phyloP scores from a whole-genome alignment of 768 basidiomycete genomes.

The Russula sp. region DNA sequence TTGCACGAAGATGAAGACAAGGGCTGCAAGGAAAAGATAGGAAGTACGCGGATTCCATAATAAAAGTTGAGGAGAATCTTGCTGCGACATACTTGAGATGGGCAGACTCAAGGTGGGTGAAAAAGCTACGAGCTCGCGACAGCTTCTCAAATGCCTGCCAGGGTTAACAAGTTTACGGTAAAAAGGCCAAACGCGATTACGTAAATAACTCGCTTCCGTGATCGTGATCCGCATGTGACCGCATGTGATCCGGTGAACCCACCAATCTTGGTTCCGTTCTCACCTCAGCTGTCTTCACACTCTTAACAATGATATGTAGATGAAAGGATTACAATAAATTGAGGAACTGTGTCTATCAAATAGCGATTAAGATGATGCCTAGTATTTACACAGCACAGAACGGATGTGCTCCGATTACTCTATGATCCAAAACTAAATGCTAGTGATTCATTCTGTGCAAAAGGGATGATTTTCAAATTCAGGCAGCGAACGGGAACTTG shows the following conservation, averaged over 20 bases:
- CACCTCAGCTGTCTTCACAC: no score
- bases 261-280: no score
- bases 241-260: no score
- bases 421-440: neutral
- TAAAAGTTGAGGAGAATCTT: neutral
- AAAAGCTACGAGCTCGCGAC: neutral
- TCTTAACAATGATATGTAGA: neutral
- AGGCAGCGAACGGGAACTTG: slow-evolving; percentile 11
- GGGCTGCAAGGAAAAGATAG: slow-evolving; percentile 27
- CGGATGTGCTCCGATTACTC: neutral
- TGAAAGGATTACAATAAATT: neutral
- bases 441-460: neutral
- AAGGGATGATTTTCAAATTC: neutral
- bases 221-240: no score
- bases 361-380: neutral
- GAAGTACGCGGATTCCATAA: slow-evolving; percentile 14
- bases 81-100: slow-evolving; percentile 14
- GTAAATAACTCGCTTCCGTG: neutral
- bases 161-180: neutral
- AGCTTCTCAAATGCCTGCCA: neutral
- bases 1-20: slow-evolving; percentile 31
- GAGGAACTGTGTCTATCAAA: neutral
- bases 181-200: neutral
- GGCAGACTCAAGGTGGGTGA: neutral
- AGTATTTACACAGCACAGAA: slow-evolving; percentile 3